Base-by-base conservation (phyloP, 306 rosid genomes). In the Astragalus glycyphyllos region DNA sequence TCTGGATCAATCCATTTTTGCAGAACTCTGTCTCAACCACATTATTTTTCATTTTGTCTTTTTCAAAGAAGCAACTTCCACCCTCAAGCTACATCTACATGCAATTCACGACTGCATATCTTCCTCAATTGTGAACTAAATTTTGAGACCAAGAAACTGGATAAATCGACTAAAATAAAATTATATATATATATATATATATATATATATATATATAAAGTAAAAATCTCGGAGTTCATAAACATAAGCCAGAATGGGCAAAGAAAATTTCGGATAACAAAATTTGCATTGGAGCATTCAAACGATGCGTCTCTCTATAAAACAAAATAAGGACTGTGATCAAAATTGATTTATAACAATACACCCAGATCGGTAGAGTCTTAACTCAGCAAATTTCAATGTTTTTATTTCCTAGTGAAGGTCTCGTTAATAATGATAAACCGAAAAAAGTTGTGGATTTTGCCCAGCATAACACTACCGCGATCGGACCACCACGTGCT, bases 331-430 rank as follows among this genome's bases (percentile, higher is more conserved):
- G n/a, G n/a, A 65, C 48, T 56, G 15, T 46, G 70, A 68, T 75
- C 84, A 83, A 87, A 85, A 83, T 13, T 48, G 71, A 77, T 67
- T 69, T 79, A 71, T 66, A 77, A 44, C 58, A 58, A 74, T n/a
- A 23, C 73, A 74, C 58, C 61, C 35, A 57, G 77, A 44, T 82
- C 68, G 53, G 45, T 75, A 75, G 35, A 64, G 17, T 32, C 65
- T 56, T 42, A 57, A 65, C 61, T 83, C 72, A 61, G 66, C 67
- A 80, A 77, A 60, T 17, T 64, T 77, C 65, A 59, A 55, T 69
- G 5, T 61, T 41, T 76, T 48, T 64, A 35, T 70, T 49, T 69
- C 46, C 68, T 69, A 40, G 58, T 20, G 11, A 14, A 57, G 26
- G 16, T 72, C 75, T 72, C 57, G 11, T 17, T 74, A 73, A 58